Evolutionary conservation across 345 rosid genomes (phyloP), one percentile per base, ranked within the genome.

Genomic region (Corchorus capsularis): DNA sequence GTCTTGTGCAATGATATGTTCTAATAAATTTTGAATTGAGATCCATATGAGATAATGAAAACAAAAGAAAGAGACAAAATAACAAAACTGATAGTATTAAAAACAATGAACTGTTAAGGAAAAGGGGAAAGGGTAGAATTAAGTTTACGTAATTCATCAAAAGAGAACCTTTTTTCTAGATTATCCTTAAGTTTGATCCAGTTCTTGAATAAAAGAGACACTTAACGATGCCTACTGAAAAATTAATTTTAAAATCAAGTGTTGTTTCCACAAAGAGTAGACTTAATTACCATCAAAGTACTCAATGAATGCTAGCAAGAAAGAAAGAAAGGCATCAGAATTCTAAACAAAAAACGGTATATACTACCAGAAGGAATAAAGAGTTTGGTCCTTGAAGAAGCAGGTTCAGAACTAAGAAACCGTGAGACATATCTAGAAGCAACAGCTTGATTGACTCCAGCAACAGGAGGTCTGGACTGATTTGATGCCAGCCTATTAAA

Each of bases 361-460:
- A 69, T 41, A 34, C 78, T 87, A 95, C 98, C 96, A 75, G 88
- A 72, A 62, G 87, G 78, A 79, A 82, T 93, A 43, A 89, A 71
- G 78, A 90, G 87, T 73, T 88, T 86, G 78, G 89, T 85, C 77
- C 77, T 77, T 62, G 91, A 91, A 77, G 90, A 77, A 80, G 85
- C 83, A 65, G 91, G 93, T 85, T 90, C 91, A 69, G 96, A 78
- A 72, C 85, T 85, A 65, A 92, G 87, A 82, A 90, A 95, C 13
- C 93, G 87, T 55, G 97, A 89, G 79, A 87, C 90, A 69, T 93
- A 91, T 88, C 97, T 84, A 71, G 99, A 91, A 74, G 98, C 91
- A 88, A 93, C 94, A 76, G 88, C 88, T 63, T 86, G 97, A 79
- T 86, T 93, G 81, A 89, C 78, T 75, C 92, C 85, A 82, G 90